phyloP scores from a whole-genome alignment of 148 eudicot genomes.

The Vaccinium myrtillus region DNA sequence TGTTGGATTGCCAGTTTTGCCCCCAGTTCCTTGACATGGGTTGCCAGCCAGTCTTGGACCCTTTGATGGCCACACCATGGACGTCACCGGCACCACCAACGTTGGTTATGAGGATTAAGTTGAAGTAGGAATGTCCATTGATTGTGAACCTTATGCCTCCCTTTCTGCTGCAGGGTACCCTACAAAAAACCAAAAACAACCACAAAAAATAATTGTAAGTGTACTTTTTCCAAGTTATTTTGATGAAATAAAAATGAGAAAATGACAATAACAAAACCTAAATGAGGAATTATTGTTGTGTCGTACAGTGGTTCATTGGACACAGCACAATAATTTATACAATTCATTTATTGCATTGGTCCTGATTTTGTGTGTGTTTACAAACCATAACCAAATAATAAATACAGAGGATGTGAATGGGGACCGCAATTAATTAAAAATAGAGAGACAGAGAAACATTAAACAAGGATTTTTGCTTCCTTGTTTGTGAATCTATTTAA shows the following conservation, averaged over 20 bases:
- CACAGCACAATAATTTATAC: too few relatives aligned
- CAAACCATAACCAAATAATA: not conserved
- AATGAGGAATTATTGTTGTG: too few relatives aligned
- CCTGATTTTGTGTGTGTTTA: not conserved
- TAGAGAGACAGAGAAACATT: not conserved
- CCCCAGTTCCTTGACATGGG: conserved; percentile 85
- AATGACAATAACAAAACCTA: too few relatives aligned
- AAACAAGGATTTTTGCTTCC: not conserved
- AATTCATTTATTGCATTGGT: not conserved
- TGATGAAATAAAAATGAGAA: too few relatives aligned
- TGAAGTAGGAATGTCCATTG: conserved; percentile 82
- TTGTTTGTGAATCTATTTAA: not conserved
- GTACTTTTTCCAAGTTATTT: not conserved
- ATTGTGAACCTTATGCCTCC: conserved; percentile 86
- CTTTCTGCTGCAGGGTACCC: conserved; percentile 69
- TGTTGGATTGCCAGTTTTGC: conserved; percentile 81
- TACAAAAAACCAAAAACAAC: conserved; percentile 17
- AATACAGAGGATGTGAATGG: not conserved
- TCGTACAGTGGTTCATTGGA: too few relatives aligned
- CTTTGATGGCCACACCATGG: conserved; percentile 56
- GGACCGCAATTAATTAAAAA: not conserved
- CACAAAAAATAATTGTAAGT: not conserved
- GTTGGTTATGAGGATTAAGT: conserved; percentile 67
- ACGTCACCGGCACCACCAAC: conserved; percentile 83
- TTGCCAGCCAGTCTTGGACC: conserved; percentile 61